Percentiles rank a stretch among this genome's conserved stretches.
Evolutionary conservation across 75 land plant species (phyloP).

Genomic region (Pinus tabuliformis): DNA sequence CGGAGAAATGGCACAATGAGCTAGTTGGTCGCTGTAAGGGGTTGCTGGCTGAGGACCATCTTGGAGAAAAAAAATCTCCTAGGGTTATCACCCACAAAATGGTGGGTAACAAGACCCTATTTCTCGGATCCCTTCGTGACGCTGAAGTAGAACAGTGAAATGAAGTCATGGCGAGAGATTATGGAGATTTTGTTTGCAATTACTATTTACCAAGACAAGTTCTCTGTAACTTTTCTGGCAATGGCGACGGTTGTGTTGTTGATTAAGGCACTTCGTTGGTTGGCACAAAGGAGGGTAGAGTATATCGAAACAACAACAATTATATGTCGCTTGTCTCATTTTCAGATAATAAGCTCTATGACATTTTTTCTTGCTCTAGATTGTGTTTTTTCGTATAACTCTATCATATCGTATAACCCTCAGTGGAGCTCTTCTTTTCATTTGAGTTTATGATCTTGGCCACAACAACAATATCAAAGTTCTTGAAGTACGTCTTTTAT

Average conservation of each 20-base stretch:
- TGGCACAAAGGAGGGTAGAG: constrained; percentile 93
- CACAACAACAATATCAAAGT: constrained; percentile 84
- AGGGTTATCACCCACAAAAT: too few species aligned
- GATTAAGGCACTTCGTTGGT: constrained; percentile 88
- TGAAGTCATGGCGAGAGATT: constrained; percentile 92
- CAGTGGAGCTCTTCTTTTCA: constrained; percentile 85
- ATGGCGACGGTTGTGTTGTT: constrained; percentile 79
- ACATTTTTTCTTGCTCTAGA: constrained; percentile 78
- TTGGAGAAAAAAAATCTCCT: too few species aligned
- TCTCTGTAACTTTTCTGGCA: constrained; percentile 74
- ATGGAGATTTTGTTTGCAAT: constrained; percentile 98
- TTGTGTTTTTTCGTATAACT: constrained; percentile 57
- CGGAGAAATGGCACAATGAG: too few species aligned
- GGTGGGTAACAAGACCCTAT: constrained; percentile 17
- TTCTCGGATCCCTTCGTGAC: constrained; percentile 86
- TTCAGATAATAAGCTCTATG: constrained; percentile 79
- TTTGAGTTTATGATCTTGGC: constrained; percentile 99
- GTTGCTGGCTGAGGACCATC: too few species aligned
- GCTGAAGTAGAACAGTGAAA: constrained; percentile 97
- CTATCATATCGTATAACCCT: constrained; percentile 55
- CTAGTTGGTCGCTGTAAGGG: too few species aligned
- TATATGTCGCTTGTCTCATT: constrained; percentile 62
- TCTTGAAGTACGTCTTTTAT: constrained; percentile 88
- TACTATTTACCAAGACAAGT: constrained; percentile 92
- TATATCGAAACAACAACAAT: constrained; percentile 87